Evolutionary conservation across 1,284 basidiomycete genomes (phyloP), one percentile per base, ranked within the genome.

Genomic region (Malassezia japonica): DNA sequence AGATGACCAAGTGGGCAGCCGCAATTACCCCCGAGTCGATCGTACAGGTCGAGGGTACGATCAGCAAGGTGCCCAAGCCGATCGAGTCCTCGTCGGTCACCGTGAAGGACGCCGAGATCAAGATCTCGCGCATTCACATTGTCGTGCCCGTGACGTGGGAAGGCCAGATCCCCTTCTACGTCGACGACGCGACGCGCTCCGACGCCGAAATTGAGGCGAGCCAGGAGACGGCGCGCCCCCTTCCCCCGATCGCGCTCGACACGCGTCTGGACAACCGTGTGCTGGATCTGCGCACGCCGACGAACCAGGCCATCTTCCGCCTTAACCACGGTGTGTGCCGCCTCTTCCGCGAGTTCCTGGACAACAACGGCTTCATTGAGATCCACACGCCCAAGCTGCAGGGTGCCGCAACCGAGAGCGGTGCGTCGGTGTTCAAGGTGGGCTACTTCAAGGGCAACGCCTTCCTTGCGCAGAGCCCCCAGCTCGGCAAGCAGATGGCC

Each of bases 361-460:
- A 83, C 64, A 75, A 74, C 31, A 76, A 84, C 50, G 83, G 83
- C 28, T 94, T 94, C 73, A 82, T 83, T 48, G 92, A 98, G 76
- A 96, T 99, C 59, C 94, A 96, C 76, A 89, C 87, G 56, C 92
- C 94, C 15, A 99, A 98, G 76, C 80, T 99, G 6, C 91, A 96
- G 74, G 91, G 87, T 40, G 86, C 92, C 24, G 92, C 94, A 6
- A 96, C 94, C 6, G 94, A 98, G 76, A 88, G 85, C 29, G 94
- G 94, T 12, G 87, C 94, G 16, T 87, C 85, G 29, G 94, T 99
- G 33, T 99, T 99, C 80, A 91, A 91, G 78, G 89, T 99, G 46
- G 81, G 82, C 69, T 99, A 99, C 77, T 99, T 98, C 78, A 95
- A 96, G 86, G 87, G 86, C 32, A 81, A 77, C 60, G 94, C 94